Evolutionary conservation across 768 basidiomycete genomes (phyloP), one percentile per base, ranked within the genome.

Genomic region (Galerina marginata): DNA sequence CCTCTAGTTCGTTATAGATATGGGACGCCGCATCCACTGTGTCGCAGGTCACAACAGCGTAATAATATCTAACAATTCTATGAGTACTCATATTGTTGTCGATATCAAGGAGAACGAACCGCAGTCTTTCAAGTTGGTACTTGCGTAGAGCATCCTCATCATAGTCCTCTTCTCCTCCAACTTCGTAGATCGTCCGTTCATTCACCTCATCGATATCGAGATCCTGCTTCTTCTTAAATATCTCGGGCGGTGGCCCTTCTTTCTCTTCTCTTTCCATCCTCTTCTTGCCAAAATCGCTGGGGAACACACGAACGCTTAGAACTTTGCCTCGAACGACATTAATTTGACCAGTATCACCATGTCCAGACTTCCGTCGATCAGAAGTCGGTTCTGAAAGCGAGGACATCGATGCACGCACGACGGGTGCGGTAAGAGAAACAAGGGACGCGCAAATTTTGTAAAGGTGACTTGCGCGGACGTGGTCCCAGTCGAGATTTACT

Each of bases 401-500:
- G 2, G 69, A 54, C 29, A 69, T 61, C 2, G 71, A 71, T 3
- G 76, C 70, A n/a, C 65, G 63, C 16, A 77, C 63, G 15, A 79
- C 70, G 12, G 86, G 78, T 5, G 85, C 83, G 10, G 81, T 75
- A 12, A 85, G 74, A 6, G 91, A 89, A 5, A 96, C 82, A 43
- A 95, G 84, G 2, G 96, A 98, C 15, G 92, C 86, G 75, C 93
- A 93, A 38, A 98, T 92, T 75, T 92, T 94, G 84, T 88, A 97
- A 11, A 99, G 79, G 71, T 99, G 95, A 16, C 78, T 77, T 0
- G 96, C 94, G 56, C 91, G 90, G 52, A 99, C 87, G 74, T 98
- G 86, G 72, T 99, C 97, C 97, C 97, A 99, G 75, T 99, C 97
- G 53, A 99, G 84, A 72, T 99, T 98, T 64, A 99, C 96, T 46